A percentile compares a stretch with the other conserved stretches of the same genome.
These are phyloP conservation scores for Cercospora nicotianae DNA, from an alignment of 2,329 filamentous ascomycete genomes.

Conservation along the genomic window DNA sequence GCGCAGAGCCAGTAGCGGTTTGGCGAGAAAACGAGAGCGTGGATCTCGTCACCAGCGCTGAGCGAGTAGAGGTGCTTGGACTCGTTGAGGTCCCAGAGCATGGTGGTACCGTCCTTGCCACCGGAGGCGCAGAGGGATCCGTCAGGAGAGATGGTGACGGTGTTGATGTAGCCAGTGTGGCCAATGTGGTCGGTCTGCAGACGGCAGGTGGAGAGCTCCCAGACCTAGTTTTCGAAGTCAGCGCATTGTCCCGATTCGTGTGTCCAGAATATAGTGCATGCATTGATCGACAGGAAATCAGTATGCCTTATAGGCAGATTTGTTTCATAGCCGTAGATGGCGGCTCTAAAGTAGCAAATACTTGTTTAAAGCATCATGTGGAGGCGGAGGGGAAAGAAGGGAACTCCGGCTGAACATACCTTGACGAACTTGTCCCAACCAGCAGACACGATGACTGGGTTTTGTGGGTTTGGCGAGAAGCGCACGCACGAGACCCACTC, in stretches of 20 bases:
- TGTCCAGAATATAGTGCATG: background rate
- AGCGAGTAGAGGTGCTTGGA: conserved; percentile 99
- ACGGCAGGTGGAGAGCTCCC: conserved; percentile 99
- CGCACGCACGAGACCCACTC: conserved; percentile 99
- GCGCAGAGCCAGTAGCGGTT: conserved; percentile 99
- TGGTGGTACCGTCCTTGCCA: conserved; percentile 99
- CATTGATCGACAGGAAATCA: conserved; percentile 55
- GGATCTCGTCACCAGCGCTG: conserved; percentile 99
- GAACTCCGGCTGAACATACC: conserved; percentile 62
- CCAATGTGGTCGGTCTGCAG: conserved; percentile 99
- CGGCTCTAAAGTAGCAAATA: conserved; percentile 99
- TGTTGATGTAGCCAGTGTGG: conserved; percentile 99
- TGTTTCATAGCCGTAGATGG: conserved; percentile 84
- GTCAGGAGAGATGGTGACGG: conserved; percentile 99
- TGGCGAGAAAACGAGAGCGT: conserved; percentile 99
- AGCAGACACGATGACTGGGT: conserved; percentile 97
- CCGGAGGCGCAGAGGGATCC: conserved; percentile 98
- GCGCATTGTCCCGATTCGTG: background rate
- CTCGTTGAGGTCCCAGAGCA: conserved; percentile 99
- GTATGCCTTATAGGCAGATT: conserved; percentile 71
- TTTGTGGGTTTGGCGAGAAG: conserved; percentile 99
- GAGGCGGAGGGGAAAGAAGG: conserved; percentile 35
- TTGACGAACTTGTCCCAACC: conserved; percentile 99
- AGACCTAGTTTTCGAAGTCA: conserved; percentile 64
- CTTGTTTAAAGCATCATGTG: conserved; percentile 88